A percentile compares a stretch with the other conserved stretches of the same genome.
phyloP scores from a whole-genome alignment of 2,329 filamentous ascomycete genomes.

The Ophiostoma tasmaniense region DNA sequence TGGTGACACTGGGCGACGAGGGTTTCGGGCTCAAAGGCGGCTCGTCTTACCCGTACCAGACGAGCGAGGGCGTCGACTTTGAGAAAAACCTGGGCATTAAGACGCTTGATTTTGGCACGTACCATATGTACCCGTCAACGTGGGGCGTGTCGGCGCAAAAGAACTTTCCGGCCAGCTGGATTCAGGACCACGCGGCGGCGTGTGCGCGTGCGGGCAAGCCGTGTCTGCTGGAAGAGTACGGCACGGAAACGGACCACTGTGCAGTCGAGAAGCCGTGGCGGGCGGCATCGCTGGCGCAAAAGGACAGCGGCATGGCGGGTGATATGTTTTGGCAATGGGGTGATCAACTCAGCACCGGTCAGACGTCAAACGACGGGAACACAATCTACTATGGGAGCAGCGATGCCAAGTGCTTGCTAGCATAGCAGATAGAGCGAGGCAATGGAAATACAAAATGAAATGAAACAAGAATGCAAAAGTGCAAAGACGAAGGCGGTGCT shows the following conservation, averaged over 20 bases:
- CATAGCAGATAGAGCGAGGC: not conserved
- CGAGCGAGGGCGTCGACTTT: conserved; percentile 32
- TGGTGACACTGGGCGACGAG: conserved; percentile 55
- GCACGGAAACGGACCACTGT: conserved; percentile 23
- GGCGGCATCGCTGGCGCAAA: conserved; percentile 26
- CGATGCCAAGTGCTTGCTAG: not conserved
- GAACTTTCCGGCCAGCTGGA: conserved; percentile 31
- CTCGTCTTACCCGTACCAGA: not conserved
- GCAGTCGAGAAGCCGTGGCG: conserved; percentile 27
- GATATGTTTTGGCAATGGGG: conserved; percentile 37
- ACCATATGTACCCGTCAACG: conserved; percentile 31
- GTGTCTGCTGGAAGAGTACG: conserved; percentile 34
- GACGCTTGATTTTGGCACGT: conserved; percentile 43
- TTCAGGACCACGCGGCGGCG: conserved; percentile 31
- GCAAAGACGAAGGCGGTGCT: too few relatives aligned
- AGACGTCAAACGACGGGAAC: conserved; percentile 34
- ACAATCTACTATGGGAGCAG: conserved; percentile 28
- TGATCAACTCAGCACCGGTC: conserved; percentile 34
- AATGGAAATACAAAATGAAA: not conserved
- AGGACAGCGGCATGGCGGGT: conserved; percentile 27
- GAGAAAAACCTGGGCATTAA: conserved; percentile 40
- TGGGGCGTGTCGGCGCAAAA: conserved; percentile 26
- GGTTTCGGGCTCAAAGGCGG: conserved; percentile 26
- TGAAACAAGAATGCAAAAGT: too few relatives aligned
- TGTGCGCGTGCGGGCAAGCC: conserved; percentile 34